These are phyloP conservation scores for Astrothelium macrocarpum DNA, from an alignment of 495 filamentous ascomycete species.

Conservation along the genomic window DNA sequence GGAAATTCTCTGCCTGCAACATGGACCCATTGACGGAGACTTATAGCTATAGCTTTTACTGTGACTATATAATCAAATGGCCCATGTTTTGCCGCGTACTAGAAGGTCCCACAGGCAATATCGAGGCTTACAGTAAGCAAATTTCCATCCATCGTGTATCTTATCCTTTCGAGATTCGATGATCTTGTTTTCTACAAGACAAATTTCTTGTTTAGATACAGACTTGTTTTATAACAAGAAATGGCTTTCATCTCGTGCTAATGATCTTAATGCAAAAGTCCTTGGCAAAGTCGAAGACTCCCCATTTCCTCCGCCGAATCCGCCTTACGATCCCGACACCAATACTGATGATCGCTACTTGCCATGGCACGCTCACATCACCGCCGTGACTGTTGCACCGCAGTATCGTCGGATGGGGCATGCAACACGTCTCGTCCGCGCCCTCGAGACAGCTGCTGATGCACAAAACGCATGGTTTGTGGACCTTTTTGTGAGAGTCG, in stretches of 20 bases:
- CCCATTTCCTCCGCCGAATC: constrained; percentile 48
- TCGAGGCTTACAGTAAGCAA: constrained; percentile 81
- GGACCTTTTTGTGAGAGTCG: constrained; percentile 82
- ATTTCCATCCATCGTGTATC: constrained; percentile 5
- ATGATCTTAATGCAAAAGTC: constrained; percentile 53
- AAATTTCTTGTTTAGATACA: neutral
- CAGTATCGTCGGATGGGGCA: constrained; percentile 76
- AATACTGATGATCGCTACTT: constrained; percentile 48
- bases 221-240: neutral
- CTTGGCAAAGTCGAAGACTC: constrained; percentile 94
- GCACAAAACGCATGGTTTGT: constrained; percentile 85
- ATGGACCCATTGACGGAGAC: constrained; percentile 94
- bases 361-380: constrained; percentile 97
- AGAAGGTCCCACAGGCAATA: constrained; percentile 64
- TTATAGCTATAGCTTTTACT: constrained; percentile 89
- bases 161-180: neutral
- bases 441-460: constrained; percentile 71
- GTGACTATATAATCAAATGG: constrained; percentile 91
- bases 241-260: neutral
- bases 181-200: neutral
- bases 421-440: constrained; percentile 65
- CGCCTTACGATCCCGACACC: constrained; percentile 49
- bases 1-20: constrained; percentile 74
- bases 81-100: constrained; percentile 84
- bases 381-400: constrained; percentile 85